phyloP scores from a whole-genome alignment of 495 filamentous ascomycete genomes.

The Staphylotrichum tortipilum region DNA sequence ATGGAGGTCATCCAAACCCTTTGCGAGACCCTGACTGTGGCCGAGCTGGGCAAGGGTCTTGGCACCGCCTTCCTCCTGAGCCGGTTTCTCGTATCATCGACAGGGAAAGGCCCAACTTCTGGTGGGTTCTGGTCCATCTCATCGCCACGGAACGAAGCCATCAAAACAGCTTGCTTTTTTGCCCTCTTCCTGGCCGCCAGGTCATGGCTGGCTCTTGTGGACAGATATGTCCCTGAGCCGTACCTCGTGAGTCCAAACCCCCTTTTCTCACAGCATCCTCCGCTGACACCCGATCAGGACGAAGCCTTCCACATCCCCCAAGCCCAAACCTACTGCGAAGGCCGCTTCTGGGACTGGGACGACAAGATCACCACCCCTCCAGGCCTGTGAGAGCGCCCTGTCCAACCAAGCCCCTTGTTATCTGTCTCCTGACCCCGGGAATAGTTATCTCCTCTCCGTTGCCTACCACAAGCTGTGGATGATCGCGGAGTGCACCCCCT shows the following conservation, averaged over 20 bases:
- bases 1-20: constrained; percentile 13
- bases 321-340: constrained; percentile 74
- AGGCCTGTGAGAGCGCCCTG: constrained; percentile 55
- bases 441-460: constrained; percentile 49
- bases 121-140: neutral
- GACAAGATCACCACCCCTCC: constrained; percentile 95
- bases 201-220: constrained; percentile 33
- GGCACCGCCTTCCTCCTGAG: constrained; percentile 4
- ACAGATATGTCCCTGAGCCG: constrained; percentile 57
- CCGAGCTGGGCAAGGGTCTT: constrained; percentile 12
- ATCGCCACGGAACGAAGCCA: neutral
- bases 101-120: neutral
- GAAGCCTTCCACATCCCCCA: constrained; percentile 95
- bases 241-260: constrained; percentile 52
- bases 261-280: neutral
- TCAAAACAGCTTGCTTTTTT: constrained; percentile 6
- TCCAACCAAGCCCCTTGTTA: neutral
- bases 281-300: constrained; percentile 47
- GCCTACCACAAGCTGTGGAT: constrained; percentile 25
- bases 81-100: neutral
- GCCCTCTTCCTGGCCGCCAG: constrained; percentile 12
- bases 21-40: neutral
- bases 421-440: neutral
- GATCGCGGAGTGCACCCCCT: constrained; percentile 34
- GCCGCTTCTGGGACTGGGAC: constrained; percentile 74